Percentiles rank a stretch among this genome's conserved stretches.
phyloP scores from a whole-genome alignment of 2,329 filamentous ascomycete genomes.

The Xylaria sp. region DNA sequence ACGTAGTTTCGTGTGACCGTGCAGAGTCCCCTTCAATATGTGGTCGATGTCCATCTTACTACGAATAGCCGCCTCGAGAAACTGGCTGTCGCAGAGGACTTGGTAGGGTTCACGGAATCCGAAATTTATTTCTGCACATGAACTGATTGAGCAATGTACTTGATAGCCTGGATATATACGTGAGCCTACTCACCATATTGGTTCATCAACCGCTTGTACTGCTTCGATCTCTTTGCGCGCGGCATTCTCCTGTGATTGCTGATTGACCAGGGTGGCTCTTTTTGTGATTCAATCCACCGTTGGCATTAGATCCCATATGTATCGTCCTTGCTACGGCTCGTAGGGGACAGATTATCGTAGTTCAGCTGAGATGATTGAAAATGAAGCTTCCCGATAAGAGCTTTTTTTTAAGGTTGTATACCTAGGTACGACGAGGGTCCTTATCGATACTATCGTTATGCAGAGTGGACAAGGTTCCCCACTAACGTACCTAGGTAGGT shows the following conservation, averaged over 20 bases:
- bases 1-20: slow-evolving; percentile 61
- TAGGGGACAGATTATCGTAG: background rate
- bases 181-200: slow-evolving; percentile 69
- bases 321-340: background rate
- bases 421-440: background rate
- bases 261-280: background rate
- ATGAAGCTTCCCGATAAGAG: slow-evolving; percentile 7
- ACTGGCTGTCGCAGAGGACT: slow-evolving; percentile 86
- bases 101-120: slow-evolving; percentile 96
- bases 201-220: slow-evolving; percentile 92
- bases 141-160: slow-evolving; percentile 15
- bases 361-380: slow-evolving; percentile 1
- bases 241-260: slow-evolving; percentile 43
- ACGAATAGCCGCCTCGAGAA: slow-evolving; percentile 81
- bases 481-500: background rate
- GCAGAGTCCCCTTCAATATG: slow-evolving; percentile 82
- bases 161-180: background rate
- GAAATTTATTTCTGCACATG: slow-evolving; percentile 71
- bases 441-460: slow-evolving; percentile 9
- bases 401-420: slow-evolving; percentile 16
- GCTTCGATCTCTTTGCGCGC: slow-evolving; percentile 73
- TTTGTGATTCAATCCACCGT: background rate
- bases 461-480: background rate
- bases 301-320: background rate
- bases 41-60: slow-evolving; percentile 91